Base-by-base conservation (phyloP, 2,329 filamentous ascomycete species). In the Penicillium fuscoglaucum region DNA sequence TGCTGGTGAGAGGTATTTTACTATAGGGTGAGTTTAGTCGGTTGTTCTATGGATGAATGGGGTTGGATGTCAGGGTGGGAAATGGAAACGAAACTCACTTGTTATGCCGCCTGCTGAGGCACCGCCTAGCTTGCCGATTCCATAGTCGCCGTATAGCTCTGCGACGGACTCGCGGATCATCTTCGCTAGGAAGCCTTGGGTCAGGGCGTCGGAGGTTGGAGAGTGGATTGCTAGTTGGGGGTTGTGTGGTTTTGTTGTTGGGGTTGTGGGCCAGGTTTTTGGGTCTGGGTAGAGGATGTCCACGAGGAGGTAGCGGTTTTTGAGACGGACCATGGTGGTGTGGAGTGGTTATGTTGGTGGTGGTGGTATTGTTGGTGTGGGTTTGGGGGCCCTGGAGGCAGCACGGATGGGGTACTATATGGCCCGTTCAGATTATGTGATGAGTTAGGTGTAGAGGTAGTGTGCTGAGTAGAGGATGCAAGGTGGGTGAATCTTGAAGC, bases 281-380 rank as follows among this genome's bases (percentile, higher is more conserved):
- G 69, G 64, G 7, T 86, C 82, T 0, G 93, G 91, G 70, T 97
- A 97, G 47, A 98, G 82, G 65, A 98, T 92, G 72, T 96, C 91
- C 61, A 98, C 86, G n/a, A 98, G 86, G 19, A 99, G 84, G 75
- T 99, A 99, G 69, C 95, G 88, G 76, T 96, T 90, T 78, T 99
- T 99, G 66, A 98, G 86, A 72, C 95, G 91, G 60, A 99, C 95
- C 95, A 99, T 97, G 49, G 44, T 78, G 66, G 31, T 33, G 29
- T 40, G n/a, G 12, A 6, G 29, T 31, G 29, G 29, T 33, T 33
- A 33, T 13, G 2, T 44, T 52, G 9, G 43, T 39, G 19, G 19
- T 48, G 52, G 17, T 48, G 52, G 26, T 28, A 17, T 4, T 13
- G 31, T n/a, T 28, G 52, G n/a, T 4, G 12, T 40, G 26, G 3